phyloP scores from a whole-genome alignment of 257 asterid species.

The Solanum pinnatisectum region DNA sequence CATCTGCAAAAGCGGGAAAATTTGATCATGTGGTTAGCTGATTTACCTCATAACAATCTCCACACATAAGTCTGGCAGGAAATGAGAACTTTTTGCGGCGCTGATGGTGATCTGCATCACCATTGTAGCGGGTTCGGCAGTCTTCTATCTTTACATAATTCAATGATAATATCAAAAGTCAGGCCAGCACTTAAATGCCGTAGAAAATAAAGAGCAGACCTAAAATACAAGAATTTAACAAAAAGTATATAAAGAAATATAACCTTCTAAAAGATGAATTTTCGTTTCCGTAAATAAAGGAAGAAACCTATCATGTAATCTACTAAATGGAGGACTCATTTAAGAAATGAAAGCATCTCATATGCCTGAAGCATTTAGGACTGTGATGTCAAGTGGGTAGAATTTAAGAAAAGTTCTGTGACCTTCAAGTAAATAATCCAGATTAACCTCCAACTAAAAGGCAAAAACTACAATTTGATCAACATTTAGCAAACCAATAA shows the following conservation, averaged over 20 bases:
- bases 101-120: conserved; percentile 96
- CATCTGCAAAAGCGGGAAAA: neutral
- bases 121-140: conserved; percentile 91
- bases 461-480: neutral
- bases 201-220: neutral
- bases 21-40: neutral
- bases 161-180: neutral
- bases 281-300: neutral
- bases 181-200: neutral
- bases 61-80: conserved; percentile 94
- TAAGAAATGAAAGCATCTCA: neutral
- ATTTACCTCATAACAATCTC: conserved; percentile 90
- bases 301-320: neutral
- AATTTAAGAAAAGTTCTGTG: neutral
- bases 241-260: neutral
- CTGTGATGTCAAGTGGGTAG: neutral
- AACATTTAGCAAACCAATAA: neutral
- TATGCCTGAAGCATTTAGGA: neutral
- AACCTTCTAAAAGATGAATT: neutral
- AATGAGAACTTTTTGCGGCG: conserved; percentile 83
- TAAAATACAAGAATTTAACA: neutral
- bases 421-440: neutral
- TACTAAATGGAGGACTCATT: neutral
- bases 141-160: conserved; percentile 73
- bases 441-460: neutral